These are phyloP conservation scores for Monocercomonoides exilis DNA, from an alignment of 78 protist species.

Conservation along the genomic window DNA sequence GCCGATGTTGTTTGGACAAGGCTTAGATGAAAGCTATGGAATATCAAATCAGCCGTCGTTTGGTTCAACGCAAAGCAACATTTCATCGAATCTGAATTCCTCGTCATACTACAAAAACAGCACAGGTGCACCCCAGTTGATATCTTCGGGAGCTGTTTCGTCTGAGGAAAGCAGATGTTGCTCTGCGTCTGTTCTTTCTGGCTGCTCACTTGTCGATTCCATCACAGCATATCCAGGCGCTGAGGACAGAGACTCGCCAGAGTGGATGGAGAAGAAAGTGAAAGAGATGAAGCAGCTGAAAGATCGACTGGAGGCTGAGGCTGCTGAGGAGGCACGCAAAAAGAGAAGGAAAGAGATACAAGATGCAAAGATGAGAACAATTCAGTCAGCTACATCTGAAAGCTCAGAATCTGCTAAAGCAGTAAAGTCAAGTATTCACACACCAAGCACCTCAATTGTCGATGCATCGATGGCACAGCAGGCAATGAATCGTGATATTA, in stretches of 20 bases:
- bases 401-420: no score
- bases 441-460: background rate
- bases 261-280: background rate
- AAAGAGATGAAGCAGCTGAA: background rate
- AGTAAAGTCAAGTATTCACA: background rate
- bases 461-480: background rate
- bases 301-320: background rate
- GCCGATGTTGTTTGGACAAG: background rate
- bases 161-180: no score
- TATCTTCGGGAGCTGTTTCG: no score
- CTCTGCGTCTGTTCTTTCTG: no score
- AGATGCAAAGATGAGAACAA: background rate
- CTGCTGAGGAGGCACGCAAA: background rate
- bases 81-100: no score
- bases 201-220: background rate
- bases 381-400: no score
- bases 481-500: background rate
- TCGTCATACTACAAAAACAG: no score
- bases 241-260: background rate
- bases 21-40: no score
- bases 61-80: background rate
- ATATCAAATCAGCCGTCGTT: background rate
- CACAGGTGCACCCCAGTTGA: no score
- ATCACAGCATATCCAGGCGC: background rate
- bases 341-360: background rate